Percentiles rank a stretch among this genome's conserved stretches.
phyloP scores from a whole-genome alignment of 805 yeast genomes.

The Pichia ethanolica region DNA sequence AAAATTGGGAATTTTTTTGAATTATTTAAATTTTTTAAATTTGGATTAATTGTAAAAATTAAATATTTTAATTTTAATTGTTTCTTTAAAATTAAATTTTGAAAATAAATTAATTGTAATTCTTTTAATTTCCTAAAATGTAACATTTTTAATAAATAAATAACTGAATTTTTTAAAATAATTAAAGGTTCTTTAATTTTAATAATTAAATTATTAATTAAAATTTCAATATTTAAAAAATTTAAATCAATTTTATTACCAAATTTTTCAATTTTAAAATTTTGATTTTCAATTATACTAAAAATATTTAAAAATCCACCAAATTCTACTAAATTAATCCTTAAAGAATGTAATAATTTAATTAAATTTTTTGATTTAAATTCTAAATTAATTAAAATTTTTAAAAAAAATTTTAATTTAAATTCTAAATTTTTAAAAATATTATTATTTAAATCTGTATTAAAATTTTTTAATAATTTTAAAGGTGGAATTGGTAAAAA shows the following conservation, averaged over 20 bases:
- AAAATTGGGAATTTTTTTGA: not conserved
- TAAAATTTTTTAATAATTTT: conserved; percentile 20
- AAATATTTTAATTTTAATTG: conserved; percentile 27
- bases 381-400: conserved; percentile 26
- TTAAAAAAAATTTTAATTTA: conserved; percentile 13
- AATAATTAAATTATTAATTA: conserved; percentile 32
- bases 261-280: conserved; percentile 36
- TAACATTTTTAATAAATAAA: conserved; percentile 37
- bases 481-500: conserved; percentile 38
- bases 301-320: conserved; percentile 54
- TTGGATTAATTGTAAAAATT: conserved; percentile 6
- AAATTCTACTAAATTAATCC: conserved; percentile 38
- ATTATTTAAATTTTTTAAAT: not conserved
- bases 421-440: conserved; percentile 24
- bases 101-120: conserved; percentile 38
- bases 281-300: conserved; percentile 36
- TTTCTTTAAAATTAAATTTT: conserved; percentile 31
- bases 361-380: conserved; percentile 30
- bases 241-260: conserved; percentile 47
- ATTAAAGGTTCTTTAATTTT: conserved; percentile 45
- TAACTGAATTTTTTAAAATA: conserved; percentile 38
- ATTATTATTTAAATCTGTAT: conserved; percentile 19
- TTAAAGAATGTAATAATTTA: conserved; percentile 33
- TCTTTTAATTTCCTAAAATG: conserved; percentile 46
- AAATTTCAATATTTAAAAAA: conserved; percentile 42